phyloP scores from a whole-genome alignment of 2,329 filamentous ascomycete species.

The Neopestalotiopsis rosae region DNA sequence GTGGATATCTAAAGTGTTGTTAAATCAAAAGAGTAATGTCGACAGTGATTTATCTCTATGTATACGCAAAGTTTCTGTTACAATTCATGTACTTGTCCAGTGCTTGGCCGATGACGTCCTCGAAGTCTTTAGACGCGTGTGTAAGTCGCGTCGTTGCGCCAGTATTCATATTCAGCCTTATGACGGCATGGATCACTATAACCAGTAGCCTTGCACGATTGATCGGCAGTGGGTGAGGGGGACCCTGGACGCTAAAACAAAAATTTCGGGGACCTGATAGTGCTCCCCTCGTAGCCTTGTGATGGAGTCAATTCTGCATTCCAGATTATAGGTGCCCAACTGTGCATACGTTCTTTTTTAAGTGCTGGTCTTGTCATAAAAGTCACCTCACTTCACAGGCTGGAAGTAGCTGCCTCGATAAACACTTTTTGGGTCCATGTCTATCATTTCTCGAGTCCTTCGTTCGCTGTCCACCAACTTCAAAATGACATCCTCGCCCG shows the following conservation, averaged over 20 bases:
- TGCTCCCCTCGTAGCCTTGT: slow-evolving; percentile 8
- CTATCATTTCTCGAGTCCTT: not conserved
- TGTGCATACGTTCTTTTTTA: not conserved
- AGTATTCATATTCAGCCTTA: slow-evolving; percentile 11
- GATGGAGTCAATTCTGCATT: slow-evolving; percentile 11
- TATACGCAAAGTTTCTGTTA: not conserved
- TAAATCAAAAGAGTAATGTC: not conserved
- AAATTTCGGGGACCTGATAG: slow-evolving; percentile 3
- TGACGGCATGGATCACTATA: slow-evolving; percentile 10
- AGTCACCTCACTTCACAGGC: not conserved
- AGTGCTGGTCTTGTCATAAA: not conserved
- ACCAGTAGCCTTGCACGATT: slow-evolving; percentile 14
- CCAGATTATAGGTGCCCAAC: slow-evolving; percentile 3
- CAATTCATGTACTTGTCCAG: not conserved
- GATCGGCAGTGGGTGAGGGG: slow-evolving; percentile 3
- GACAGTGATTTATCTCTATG: not conserved
- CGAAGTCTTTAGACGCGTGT: not conserved
- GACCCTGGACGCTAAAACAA: not conserved
- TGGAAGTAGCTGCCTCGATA: not conserved
- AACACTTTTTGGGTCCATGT: not conserved
- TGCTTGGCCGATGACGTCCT: slow-evolving; percentile 14
- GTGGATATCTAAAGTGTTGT: not conserved
- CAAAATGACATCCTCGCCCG: slow-evolving; percentile 1
- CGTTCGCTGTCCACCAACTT: not conserved
- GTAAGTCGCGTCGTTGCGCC: not conserved